Base-by-base conservation (phyloP, 306 rosid genomes). In the Glycine latifolia region DNA sequence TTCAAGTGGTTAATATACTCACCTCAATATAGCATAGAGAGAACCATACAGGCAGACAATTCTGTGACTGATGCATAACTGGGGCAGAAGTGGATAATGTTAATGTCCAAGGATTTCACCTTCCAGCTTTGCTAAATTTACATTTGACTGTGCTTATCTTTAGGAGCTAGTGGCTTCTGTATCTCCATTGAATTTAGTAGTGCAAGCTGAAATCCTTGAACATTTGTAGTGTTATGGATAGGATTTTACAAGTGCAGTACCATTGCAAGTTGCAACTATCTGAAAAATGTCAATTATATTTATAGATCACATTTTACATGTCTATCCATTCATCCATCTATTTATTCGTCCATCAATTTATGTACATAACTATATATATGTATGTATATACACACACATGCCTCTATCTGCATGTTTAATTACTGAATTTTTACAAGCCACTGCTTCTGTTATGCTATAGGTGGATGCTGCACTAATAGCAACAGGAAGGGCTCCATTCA, bases 401-500 rank as follows among this genome's bases (percentile, higher is more conserved):
- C 26, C 13, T 71, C 69, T 33, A 55, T 10, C 67, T 15, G 81
- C 20, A 60, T 71, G 41, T 11, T 48, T 55, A 71, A 14, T 65
- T 37, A 47, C 68, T 71, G 55, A 66, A 49, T 69, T 66, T 9
- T 59, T 43, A 81, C 41, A 79, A 78, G 26, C 47, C 63, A 1
- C 33, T 48, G 9, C 31, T 65, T 65, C 48, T 73, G 8, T 71
- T 81, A 56, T 60, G 81, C 70, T 60, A 9, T 60, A 60, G 99
- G 99, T 95, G 58, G 99, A 95, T 83, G 94, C 99, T 61, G 98
- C 98, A 76, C 79, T 93, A 80, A 93, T 93, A 85, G 99, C 98
- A 83, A 95, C 99, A 67, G 99, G 99, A 87, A 89, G 99, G 85
- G 97, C 98, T 50, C 98, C 99, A 39, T 93, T 91, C 90, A 95